A percentile compares a stretch with the other conserved stretches of the same genome.
These are phyloP conservation scores for Fraxinus latifolia DNA, from an alignment of 305 asterid species.

Conservation along the genomic window DNA sequence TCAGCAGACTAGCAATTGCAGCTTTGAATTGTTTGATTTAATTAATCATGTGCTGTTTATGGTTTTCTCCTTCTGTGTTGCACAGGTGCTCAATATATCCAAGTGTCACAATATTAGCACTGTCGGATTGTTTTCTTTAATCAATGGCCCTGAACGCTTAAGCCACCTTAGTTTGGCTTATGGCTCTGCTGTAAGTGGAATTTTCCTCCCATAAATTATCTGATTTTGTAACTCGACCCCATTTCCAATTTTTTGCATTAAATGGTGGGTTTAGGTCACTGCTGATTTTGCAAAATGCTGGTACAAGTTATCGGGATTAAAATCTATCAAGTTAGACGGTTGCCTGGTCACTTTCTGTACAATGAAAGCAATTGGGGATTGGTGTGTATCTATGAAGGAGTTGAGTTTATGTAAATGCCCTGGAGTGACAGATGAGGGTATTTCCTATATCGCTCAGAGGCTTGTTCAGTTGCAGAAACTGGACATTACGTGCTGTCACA, in stretches of 20 bases:
- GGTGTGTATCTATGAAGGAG: conserved; percentile 25
- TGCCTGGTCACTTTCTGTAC: conserved; percentile 29
- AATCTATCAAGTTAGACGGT: conserved; percentile 29
- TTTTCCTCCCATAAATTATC: not conserved
- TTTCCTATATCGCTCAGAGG: conserved; percentile 25
- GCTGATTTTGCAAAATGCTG: conserved; percentile 26
- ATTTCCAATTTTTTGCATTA: not conserved
- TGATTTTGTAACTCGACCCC: not conserved
- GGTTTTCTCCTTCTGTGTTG: not conserved
- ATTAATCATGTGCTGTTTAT: not conserved
- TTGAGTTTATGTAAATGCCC: conserved; percentile 30
- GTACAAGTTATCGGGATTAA: conserved; percentile 17
- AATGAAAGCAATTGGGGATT: conserved; percentile 25
- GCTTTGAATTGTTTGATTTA: not conserved
- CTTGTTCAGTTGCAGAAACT: conserved; percentile 22
- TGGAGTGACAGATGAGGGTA: conserved; percentile 34
- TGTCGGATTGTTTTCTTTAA: conserved; percentile 24
- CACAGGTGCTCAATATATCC: conserved; percentile 30
- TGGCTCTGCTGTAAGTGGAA: conserved; percentile 22
- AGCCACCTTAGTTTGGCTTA: conserved; percentile 27
- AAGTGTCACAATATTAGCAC: conserved; percentile 27
- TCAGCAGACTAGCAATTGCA: not conserved
- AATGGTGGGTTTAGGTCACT: conserved; percentile 23
- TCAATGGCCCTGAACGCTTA: conserved; percentile 17
- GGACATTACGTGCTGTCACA: conserved; percentile 32